A percentile compares a stretch with the other conserved stretches of the same genome.
Conservation (phyloP, 139 green algal species). For the Haematococcus lacustris region DNA sequence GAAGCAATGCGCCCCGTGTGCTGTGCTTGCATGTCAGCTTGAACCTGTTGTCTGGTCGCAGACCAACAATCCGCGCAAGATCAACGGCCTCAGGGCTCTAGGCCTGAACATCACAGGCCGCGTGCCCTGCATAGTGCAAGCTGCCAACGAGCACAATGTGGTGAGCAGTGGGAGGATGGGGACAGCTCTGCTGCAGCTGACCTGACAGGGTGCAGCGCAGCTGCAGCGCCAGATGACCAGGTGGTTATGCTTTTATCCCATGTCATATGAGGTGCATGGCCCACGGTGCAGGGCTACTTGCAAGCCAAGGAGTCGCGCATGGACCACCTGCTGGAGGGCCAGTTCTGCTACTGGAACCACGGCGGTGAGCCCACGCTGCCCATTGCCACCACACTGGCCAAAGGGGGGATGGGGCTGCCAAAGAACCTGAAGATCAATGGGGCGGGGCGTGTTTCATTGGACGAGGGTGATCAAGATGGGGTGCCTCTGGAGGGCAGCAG, state of each 20-base stretch:
- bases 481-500: too few relatives aligned
- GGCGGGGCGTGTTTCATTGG: too few relatives aligned
- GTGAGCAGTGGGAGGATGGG: slow-evolving; percentile 10
- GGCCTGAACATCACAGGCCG: slow-evolving; percentile 69
- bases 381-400: too few relatives aligned
- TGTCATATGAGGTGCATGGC: background rate
- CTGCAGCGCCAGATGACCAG: background rate
- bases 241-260: background rate
- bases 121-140: slow-evolving; percentile 76
- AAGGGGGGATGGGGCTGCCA: too few relatives aligned
- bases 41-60: slow-evolving; percentile 25
- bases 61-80: slow-evolving; percentile 94
- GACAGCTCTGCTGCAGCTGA: background rate
- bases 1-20: too few relatives aligned
- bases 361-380: slow-evolving; percentile 12
- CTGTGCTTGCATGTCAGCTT: too few relatives aligned
- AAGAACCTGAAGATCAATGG: too few relatives aligned
- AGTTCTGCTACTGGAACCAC: slow-evolving; percentile 11
- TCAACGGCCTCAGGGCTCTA: slow-evolving; percentile 56
- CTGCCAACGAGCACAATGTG: slow-evolving; percentile 63
- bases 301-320: slow-evolving; percentile 59
- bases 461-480: too few relatives aligned
- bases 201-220: background rate
- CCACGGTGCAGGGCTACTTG: slow-evolving; percentile 39
- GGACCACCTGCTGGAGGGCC: slow-evolving; percentile 43